phyloP scores from a whole-genome alignment of 1,139 yeast species.

The Saccharomycopsis crataegensis region DNA sequence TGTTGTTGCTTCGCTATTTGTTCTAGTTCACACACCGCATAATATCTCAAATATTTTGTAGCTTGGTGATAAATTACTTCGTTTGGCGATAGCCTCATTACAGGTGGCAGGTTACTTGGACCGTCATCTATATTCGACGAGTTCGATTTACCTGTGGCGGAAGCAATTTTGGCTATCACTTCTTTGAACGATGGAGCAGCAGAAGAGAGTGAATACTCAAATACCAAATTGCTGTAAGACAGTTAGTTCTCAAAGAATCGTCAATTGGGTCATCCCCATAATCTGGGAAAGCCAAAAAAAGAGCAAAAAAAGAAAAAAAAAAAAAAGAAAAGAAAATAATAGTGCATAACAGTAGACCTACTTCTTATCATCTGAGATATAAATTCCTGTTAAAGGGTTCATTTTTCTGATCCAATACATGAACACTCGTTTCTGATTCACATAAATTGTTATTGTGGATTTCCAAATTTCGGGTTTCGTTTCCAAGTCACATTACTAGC shows the following conservation, averaged over 20 bases:
- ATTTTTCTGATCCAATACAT: not conserved
- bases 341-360: not conserved
- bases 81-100: conserved; percentile 4
- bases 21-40: conserved; percentile 5
- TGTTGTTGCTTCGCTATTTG: not conserved
- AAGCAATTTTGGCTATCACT: conserved; percentile 30
- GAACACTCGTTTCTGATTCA: not conserved
- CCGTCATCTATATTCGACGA: conserved; percentile 11
- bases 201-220: conserved; percentile 48
- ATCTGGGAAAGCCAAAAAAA: too few species aligned
- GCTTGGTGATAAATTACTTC: conserved; percentile 11
- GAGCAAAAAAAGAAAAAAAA: too few species aligned
- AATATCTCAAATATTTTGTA: conserved; percentile 15
- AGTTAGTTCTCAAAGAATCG: too few species aligned
- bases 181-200: conserved; percentile 45
- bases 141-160: conserved; percentile 21
- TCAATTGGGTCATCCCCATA: too few species aligned
- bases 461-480: too few species aligned
- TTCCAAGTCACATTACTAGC: too few species aligned
- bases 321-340: too few species aligned
- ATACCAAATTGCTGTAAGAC: conserved; percentile 36
- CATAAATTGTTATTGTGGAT: too few species aligned
- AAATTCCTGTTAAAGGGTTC: not conserved
- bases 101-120: not conserved
- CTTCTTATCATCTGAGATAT: conserved; percentile 1